These are phyloP conservation scores for Cadophora luteo-olivacea DNA, from an alignment of 2,329 filamentous ascomycete species.

Conservation along the genomic window DNA sequence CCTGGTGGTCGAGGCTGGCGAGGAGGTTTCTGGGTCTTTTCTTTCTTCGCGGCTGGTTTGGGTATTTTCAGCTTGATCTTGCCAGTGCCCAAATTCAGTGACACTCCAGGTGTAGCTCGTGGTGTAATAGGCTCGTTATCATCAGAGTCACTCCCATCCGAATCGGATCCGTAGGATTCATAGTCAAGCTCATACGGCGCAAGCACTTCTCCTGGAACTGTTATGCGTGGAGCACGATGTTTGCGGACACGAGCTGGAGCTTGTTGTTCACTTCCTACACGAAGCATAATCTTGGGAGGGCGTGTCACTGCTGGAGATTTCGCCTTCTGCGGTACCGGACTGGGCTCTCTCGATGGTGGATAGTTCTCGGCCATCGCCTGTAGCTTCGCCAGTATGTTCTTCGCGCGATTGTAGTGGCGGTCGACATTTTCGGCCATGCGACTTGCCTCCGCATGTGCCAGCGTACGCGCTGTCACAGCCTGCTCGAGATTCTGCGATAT, in stretches of 20 bases:
- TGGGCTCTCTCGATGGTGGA: constrained; percentile 56
- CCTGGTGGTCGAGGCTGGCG: constrained; percentile 42
- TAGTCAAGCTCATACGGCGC: constrained; percentile 71
- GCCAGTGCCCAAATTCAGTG: constrained; percentile 23
- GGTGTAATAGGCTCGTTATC: constrained; percentile 45
- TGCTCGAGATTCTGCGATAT: constrained; percentile 65
- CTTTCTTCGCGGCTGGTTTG: constrained; percentile 36
- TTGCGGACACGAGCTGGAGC: constrained; percentile 35
- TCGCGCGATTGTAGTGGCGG: constrained; percentile 66
- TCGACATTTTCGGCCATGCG: constrained; percentile 69
- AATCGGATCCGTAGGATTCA: constrained; percentile 55
- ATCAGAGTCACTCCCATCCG: constrained; percentile 37
- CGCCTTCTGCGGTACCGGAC: constrained; percentile 50
- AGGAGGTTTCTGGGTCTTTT: constrained; percentile 36
- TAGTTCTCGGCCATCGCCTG: constrained; percentile 66
- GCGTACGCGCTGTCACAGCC: constrained; percentile 62
- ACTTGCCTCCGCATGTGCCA: constrained; percentile 65
- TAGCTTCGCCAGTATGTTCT: constrained; percentile 64
- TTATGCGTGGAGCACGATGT: constrained; percentile 60
- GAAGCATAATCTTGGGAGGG: constrained; percentile 54
- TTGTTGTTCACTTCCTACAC: constrained; percentile 52
- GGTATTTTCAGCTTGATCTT: constrained; percentile 43
- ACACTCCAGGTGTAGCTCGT: constrained; percentile 36
- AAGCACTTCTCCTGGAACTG: constrained; percentile 69
- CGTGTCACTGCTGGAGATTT: constrained; percentile 62